phyloP scores from a whole-genome alignment of 2,329 filamentous ascomycete genomes.

The Dactylella cylindrospora region DNA sequence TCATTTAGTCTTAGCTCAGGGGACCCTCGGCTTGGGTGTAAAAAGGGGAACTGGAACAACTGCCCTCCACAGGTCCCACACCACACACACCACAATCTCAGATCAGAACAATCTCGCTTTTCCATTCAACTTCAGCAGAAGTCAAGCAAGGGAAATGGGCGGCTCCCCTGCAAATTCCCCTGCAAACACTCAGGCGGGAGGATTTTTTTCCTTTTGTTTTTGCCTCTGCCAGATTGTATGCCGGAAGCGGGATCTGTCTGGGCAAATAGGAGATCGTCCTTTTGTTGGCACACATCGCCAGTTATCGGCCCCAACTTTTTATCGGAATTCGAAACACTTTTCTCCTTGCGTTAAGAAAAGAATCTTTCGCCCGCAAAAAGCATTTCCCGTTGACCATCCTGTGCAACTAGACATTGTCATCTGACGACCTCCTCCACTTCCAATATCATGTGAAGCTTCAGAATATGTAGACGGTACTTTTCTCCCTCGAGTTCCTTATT shows the following conservation, averaged over 20 bases:
- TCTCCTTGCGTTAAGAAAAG: conserved; percentile 24
- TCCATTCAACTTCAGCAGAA: too few species aligned
- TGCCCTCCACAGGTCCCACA: conserved; percentile 22
- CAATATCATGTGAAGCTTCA: conserved; percentile 1
- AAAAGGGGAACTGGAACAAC: conserved; percentile 41
- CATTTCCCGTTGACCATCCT: conserved; percentile 4
- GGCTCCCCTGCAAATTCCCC: conserved; percentile 17
- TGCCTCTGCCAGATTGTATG: too few species aligned
- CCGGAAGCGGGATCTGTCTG: too few species aligned
- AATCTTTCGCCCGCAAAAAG: conserved; percentile 13
- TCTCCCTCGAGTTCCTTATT: conserved; percentile 29
- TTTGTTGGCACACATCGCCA: neutral
- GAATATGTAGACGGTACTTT: conserved; percentile 1
- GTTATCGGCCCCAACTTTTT: conserved; percentile 4
- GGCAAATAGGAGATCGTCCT: conserved; percentile 14
- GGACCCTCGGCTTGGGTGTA: conserved; percentile 32
- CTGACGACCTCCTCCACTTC: conserved; percentile 28
- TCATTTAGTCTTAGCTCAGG: conserved; percentile 44
- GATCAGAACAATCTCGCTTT: neutral
- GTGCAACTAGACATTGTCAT: conserved; percentile 14
- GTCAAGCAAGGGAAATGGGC: conserved; percentile 23
- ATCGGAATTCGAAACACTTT: conserved; percentile 28
- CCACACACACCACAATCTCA: neutral
- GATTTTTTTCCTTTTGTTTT: too few species aligned
- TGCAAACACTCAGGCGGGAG: conserved; percentile 34